These are phyloP conservation scores for Hypomyces rosellus DNA, from an alignment of 2,329 filamentous ascomycete genomes.

Conservation along the genomic window DNA sequence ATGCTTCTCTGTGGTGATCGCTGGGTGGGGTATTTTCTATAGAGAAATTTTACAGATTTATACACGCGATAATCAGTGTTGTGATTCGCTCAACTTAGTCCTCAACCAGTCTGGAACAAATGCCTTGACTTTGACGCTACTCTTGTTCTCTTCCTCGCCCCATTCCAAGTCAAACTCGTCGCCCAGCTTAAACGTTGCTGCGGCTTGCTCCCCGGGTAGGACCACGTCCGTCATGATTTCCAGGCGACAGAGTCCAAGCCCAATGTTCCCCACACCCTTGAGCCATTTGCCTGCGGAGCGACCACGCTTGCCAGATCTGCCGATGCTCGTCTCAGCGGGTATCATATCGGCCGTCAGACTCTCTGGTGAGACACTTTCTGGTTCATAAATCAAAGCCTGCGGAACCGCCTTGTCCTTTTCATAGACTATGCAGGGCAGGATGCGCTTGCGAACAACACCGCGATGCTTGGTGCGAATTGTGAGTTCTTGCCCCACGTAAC, in stretches of 20 bases:
- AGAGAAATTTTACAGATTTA: background rate
- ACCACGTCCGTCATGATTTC: slow-evolving; percentile 83
- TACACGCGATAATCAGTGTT: background rate
- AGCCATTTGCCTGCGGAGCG: slow-evolving; percentile 79
- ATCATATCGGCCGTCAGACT: slow-evolving; percentile 30
- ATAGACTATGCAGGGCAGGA: slow-evolving; percentile 76
- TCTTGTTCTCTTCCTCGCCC: slow-evolving; percentile 35
- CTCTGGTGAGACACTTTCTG: slow-evolving; percentile 22
- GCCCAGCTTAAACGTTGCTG: slow-evolving; percentile 53
- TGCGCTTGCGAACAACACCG: slow-evolving; percentile 84
- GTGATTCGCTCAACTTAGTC: slow-evolving; percentile 28
- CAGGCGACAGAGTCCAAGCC: slow-evolving; percentile 77
- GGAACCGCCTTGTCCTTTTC: slow-evolving; percentile 33
- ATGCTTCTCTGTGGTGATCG: too few relatives aligned
- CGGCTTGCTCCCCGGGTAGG: slow-evolving; percentile 61
- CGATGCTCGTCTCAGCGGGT: slow-evolving; percentile 43
- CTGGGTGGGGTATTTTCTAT: too few relatives aligned
- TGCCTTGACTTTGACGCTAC: slow-evolving; percentile 58
- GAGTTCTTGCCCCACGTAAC: slow-evolving; percentile 93
- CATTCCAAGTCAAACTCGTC: slow-evolving; percentile 57
- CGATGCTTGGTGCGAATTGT: slow-evolving; percentile 94
- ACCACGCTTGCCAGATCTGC: slow-evolving; percentile 47
- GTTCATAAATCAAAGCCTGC: slow-evolving; percentile 41
- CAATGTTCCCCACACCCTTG: slow-evolving; percentile 73
- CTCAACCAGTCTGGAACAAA: slow-evolving; percentile 76